A percentile compares a stretch with the other conserved stretches of the same genome.
phyloP scores from a whole-genome alignment of 139 green algal genomes.

The Zygnema cylindricum region DNA sequence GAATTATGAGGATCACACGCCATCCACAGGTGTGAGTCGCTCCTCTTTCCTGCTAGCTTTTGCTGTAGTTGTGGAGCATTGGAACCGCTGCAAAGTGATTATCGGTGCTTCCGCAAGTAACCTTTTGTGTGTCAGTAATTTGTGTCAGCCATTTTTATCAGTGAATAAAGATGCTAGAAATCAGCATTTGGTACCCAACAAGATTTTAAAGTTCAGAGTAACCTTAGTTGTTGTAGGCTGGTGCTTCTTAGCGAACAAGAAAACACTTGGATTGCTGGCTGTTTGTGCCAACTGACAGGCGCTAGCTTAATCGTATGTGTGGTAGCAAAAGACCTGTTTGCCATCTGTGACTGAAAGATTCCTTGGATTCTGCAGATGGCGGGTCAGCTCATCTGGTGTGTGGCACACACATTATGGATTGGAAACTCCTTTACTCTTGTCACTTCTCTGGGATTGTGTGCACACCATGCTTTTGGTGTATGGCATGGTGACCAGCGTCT shows the following conservation, averaged over 20 bases:
- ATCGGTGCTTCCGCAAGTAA: no score
- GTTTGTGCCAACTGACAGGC: no score
- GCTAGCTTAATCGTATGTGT: neutral
- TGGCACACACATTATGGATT: conserved; percentile 90
- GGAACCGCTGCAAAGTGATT: no score
- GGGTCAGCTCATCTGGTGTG: conserved; percentile 87
- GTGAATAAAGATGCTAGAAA: no score
- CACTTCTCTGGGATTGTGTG: conserved; percentile 83
- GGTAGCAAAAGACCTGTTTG: neutral
- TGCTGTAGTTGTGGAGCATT: no score
- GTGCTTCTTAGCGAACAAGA: no score
- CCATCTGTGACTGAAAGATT: neutral
- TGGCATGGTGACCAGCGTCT: conserved; percentile 94
- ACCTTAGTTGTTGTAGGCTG: neutral
- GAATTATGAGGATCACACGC: conserved; percentile 91
- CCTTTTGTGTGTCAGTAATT: no score
- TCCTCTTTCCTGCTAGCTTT: no score
- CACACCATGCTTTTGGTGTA: conserved; percentile 91
- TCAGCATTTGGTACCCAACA: no score
- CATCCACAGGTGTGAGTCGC: conserved; percentile 81
- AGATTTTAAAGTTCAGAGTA: no score
- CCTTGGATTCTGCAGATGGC: conserved; percentile 65
- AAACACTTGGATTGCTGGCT: no score
- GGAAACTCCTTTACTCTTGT: conserved; percentile 90
- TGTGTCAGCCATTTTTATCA: no score